Conservation (phyloP, 2,329 filamentous ascomycete genomes). For the Zasmidium citrigriseum region DNA sequence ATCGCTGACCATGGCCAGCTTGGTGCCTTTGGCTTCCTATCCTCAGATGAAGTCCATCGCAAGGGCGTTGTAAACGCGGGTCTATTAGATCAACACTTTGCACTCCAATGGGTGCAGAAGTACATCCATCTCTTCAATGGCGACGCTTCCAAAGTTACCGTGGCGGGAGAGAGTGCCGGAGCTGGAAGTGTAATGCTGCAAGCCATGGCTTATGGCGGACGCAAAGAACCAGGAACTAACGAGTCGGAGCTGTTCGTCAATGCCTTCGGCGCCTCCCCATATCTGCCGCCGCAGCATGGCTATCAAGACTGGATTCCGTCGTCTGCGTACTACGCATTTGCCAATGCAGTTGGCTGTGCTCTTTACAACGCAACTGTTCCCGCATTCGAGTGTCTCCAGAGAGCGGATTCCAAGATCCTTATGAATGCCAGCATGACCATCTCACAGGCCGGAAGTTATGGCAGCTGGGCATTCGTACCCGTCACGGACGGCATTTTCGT, state of each 20-base stretch:
- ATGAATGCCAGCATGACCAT: conserved; percentile 40
- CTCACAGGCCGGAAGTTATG: conserved; percentile 37
- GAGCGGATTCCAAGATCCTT: conserved; percentile 20
- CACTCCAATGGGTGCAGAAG: conserved; percentile 57
- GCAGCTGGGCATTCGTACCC: conserved; percentile 44
- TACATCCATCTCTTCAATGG: conserved; percentile 32
- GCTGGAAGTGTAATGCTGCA: conserved; percentile 73
- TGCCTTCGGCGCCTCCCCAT: not conserved
- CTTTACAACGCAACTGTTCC: conserved; percentile 1
- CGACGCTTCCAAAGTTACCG: conserved; percentile 24
- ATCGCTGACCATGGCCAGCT: no score
- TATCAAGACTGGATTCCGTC: not conserved
- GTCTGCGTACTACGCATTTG: not conserved
- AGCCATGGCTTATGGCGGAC: conserved; percentile 70
- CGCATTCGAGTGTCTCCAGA: conserved; percentile 46
- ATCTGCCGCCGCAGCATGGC: not conserved
- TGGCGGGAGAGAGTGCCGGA: conserved; percentile 29
- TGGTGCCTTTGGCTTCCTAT: conserved; percentile 48
- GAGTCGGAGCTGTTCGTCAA: no score
- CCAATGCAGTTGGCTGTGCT: not conserved
- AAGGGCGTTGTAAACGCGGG: conserved; percentile 49
- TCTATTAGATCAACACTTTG: conserved; percentile 55
- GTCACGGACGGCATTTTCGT: conserved; percentile 45
- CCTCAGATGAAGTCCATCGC: conserved; percentile 42
- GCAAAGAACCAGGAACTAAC: not conserved